Evolutionary conservation across 495 filamentous ascomycete species (phyloP), one percentile per base, ranked within the genome.

Genomic region (Podospora appendiculata): DNA sequence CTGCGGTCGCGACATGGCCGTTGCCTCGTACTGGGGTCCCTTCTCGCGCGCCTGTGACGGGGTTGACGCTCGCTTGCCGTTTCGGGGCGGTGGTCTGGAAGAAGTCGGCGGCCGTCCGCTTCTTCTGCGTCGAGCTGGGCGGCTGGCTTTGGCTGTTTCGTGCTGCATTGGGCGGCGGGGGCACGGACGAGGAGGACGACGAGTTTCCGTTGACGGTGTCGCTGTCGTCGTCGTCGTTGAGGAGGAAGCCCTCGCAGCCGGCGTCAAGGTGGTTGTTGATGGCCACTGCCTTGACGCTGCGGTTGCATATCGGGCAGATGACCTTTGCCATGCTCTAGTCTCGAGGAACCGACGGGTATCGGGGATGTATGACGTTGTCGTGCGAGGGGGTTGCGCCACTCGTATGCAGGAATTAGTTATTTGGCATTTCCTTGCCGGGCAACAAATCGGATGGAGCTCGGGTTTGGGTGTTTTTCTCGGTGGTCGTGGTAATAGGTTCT

Each of bases 181-280:
- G 25, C 25, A 25, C 13, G 17, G 17, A 9, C 2, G 43, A 45
- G 43, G 43, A 25, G 2, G 49, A 11, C 10, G 48, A 16, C 38
- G 48, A n/a, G 17, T 32, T 41, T 4, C 40, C 14, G 14, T 17
- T 18, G 6, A 32, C 49, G 40, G 10, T 48, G 17, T 39, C 35
- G 53, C 57, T 78, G 41, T 48, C 46, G 54, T 43, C 58, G 8
- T 66, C 56, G 40, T 54, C 35, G 47, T 48, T 34, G 77, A 73
- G 39, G 77, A 73, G 39, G 53, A 82, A 82, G 14, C 65, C 71
- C 58, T 82, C 68, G 69, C 93, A 97, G 58, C 80, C 79, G 13
- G 87, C 90, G 67, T 98, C 93, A 58, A 98, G 82, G 64, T 98
- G 93, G 46, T 78, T 75, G 66, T 98, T 98, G 72, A 98, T 98